phyloP scores from a whole-genome alignment of 352 stramenopile genomes.

The Phytopythium litorale region DNA sequence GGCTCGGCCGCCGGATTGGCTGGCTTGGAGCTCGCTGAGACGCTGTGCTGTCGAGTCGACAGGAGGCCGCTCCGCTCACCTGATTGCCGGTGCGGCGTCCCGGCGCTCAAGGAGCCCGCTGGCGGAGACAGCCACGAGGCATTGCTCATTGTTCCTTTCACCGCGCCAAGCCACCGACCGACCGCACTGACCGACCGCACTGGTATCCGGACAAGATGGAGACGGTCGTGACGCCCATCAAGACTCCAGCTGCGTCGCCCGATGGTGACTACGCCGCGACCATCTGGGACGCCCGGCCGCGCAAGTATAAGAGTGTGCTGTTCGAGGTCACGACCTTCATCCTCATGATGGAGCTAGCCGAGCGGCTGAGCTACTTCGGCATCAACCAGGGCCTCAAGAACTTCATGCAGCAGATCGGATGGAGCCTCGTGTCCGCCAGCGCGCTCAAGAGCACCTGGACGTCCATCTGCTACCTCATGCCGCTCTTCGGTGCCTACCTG shows the following conservation, averaged over 20 bases:
- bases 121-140: not conserved
- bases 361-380: slow-evolving; percentile 54
- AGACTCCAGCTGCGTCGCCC: slow-evolving; percentile 14
- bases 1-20: not conserved
- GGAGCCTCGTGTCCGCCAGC: slow-evolving; percentile 39
- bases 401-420: slow-evolving; percentile 55
- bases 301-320: slow-evolving; percentile 56
- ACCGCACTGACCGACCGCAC: not conserved
- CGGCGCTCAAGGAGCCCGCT: not conserved
- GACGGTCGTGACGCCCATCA: slow-evolving; percentile 9
- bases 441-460: slow-evolving; percentile 60
- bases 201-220: slow-evolving; percentile 4
- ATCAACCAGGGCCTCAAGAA: slow-evolving; percentile 57
- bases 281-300: slow-evolving; percentile 37
- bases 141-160: not conserved
- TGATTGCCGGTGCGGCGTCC: not conserved
- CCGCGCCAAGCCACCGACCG: not conserved
- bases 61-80: not conserved
- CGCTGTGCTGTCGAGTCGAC: not conserved
- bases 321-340: slow-evolving; percentile 55
- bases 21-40: not conserved
- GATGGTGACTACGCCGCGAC: slow-evolving; percentile 11
- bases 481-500: slow-evolving; percentile 49
- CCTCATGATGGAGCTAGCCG: slow-evolving; percentile 59
- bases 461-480: slow-evolving; percentile 51